A percentile compares a stretch with the other conserved stretches of the same genome.
Conservation (phyloP, 2,329 filamentous ascomycete genomes). For the Mycogone perniciosa region DNA sequence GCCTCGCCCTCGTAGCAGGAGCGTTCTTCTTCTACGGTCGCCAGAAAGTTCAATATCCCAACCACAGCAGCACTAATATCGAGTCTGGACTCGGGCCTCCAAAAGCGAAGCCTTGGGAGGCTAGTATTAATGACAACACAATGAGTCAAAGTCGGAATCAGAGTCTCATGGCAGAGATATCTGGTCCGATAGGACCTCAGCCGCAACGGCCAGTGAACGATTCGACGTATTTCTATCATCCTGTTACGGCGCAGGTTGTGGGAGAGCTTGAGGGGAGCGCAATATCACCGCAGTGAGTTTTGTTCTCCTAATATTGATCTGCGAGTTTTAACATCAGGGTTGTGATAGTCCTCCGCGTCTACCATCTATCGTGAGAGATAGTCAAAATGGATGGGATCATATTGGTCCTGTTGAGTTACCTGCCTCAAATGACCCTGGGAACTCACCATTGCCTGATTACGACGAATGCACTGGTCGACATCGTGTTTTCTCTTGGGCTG, state of each 20-base stretch:
- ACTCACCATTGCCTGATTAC: conserved; percentile 31
- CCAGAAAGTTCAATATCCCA: neutral
- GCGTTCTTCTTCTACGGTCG: conserved; percentile 45
- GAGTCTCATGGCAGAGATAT: neutral
- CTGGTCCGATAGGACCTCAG: neutral
- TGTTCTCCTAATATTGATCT: too few relatives aligned
- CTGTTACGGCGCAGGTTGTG: neutral
- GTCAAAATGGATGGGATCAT: neutral
- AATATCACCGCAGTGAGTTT: neutral
- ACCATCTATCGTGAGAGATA: neutral
- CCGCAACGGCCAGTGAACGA: neutral
- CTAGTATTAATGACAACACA: neutral
- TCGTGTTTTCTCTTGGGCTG: conserved; percentile 25
- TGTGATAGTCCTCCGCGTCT: neutral
- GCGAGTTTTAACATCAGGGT: too few relatives aligned
- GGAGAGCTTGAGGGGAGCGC: neutral
- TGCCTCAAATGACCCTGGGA: conserved; percentile 22
- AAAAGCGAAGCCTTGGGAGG: neutral
- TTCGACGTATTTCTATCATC: neutral
- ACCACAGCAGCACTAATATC: neutral
- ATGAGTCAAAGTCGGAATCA: neutral
- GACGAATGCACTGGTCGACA: conserved; percentile 14
- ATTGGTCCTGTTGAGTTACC: conserved; percentile 29
- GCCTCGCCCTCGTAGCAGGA: conserved; percentile 36
- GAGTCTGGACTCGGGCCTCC: neutral